phyloP scores from a whole-genome alignment of 108 stramenopile species.

The Fragilaria crotonensis region DNA sequence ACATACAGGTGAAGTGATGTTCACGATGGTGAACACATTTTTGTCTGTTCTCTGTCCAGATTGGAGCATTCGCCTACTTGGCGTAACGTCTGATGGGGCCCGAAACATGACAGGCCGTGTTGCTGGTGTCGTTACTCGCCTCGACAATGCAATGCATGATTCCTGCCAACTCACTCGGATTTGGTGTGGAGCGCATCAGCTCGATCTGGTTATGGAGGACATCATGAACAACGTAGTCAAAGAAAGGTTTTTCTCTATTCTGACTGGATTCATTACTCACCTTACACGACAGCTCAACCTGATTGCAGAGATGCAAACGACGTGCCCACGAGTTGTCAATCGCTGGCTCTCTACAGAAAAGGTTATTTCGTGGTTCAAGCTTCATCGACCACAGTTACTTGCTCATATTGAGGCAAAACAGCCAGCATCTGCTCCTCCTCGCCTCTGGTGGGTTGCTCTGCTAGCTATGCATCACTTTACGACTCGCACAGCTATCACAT shows the following conservation, averaged over 20 bases:
- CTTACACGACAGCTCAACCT: background rate
- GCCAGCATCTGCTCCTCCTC: background rate
- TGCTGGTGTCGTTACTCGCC: background rate
- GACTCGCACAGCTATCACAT: background rate
- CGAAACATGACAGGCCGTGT: constrained; percentile 1
- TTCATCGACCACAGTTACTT: background rate
- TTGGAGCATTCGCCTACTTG: background rate
- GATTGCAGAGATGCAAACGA: background rate
- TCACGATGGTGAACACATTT: background rate
- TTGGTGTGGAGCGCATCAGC: constrained; percentile 6
- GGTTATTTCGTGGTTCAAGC: background rate
- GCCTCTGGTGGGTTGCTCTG: background rate
- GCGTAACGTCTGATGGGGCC: constrained; percentile 4
- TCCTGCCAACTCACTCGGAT: background rate
- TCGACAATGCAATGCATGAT: background rate
- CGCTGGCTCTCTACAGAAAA: background rate
- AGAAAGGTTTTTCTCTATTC: background rate
- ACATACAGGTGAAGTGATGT: background rate
- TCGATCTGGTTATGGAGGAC: constrained; percentile 6
- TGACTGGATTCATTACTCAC: background rate
- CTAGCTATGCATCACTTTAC: background rate
- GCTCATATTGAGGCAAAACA: background rate
- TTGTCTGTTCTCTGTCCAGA: background rate
- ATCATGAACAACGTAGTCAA: background rate
- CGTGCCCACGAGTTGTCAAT: background rate